Percentiles rank a stretch among this genome's conserved stretches.
These are phyloP conservation scores for Hammondia hammondi DNA, from an alignment of 169 alveolate genomes.

Conservation along the genomic window DNA sequence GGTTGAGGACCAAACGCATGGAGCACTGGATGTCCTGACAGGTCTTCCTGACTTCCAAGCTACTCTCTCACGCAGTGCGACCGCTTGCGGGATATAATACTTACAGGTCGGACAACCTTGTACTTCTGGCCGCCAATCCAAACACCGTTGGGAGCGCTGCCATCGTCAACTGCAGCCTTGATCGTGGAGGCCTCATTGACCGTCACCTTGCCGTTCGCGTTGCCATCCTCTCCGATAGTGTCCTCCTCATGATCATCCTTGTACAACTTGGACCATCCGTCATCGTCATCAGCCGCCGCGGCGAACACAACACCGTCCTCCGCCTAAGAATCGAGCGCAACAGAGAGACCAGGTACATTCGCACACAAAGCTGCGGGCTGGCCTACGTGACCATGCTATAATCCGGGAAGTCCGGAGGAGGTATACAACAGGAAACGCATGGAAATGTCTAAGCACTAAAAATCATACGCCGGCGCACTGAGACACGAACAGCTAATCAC, in stretches of 20 bases:
- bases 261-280: slow-evolving; percentile 70
- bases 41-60: background rate
- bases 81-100: background rate
- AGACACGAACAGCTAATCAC: too few species aligned
- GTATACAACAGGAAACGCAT: too few species aligned
- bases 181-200: slow-evolving; percentile 73
- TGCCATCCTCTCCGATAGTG: slow-evolving; percentile 71
- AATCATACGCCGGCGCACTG: too few species aligned
- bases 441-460: too few species aligned
- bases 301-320: slow-evolving; percentile 75
- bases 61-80: background rate
- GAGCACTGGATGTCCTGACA: background rate
- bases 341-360: background rate
- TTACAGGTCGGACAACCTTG: slow-evolving; percentile 68
- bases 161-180: slow-evolving; percentile 73
- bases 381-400: background rate
- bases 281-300: slow-evolving; percentile 70
- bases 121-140: slow-evolving; percentile 78
- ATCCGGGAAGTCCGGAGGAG: background rate
- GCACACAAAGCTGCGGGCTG: background rate
- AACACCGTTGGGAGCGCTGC: slow-evolving; percentile 77
- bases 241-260: slow-evolving; percentile 76
- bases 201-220: slow-evolving; percentile 57
- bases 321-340: background rate
- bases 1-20: too few species aligned